Evolutionary conservation across 148 eudicot genomes (phyloP).

Genomic region (Amaranthus hypochondriacus): DNA sequence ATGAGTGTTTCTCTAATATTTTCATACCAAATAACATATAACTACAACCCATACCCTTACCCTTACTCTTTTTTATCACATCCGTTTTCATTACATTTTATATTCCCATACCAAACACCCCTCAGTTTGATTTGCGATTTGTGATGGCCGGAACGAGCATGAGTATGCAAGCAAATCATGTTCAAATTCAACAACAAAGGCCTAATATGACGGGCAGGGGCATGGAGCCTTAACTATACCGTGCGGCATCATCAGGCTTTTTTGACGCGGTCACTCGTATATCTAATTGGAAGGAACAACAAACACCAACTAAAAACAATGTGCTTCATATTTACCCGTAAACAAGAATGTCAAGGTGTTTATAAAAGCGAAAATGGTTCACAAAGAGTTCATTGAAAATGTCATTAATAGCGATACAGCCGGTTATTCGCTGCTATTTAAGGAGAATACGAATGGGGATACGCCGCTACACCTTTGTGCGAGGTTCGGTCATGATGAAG

Average conservation of each 20-base stretch:
- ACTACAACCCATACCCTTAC: too few species aligned
- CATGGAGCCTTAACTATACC: conserved; percentile 4
- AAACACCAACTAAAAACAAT: conserved; percentile 4
- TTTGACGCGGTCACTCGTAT: not conserved
- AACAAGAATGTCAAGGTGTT: not conserved
- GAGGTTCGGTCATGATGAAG: not conserved
- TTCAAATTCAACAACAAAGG: too few species aligned
- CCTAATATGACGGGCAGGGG: not conserved
- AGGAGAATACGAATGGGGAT: conserved; percentile 4
- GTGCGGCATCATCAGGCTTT: conserved; percentile 9
- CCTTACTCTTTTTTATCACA: too few species aligned
- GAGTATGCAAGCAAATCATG: too few species aligned
- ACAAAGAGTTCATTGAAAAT: not conserved
- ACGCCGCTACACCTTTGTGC: conserved; percentile 18
- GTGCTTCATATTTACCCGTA: conserved; percentile 3
- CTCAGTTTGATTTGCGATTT: too few species aligned
- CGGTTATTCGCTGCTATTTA: not conserved
- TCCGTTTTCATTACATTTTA: too few species aligned
- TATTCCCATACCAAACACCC: too few species aligned
- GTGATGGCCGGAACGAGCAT: too few species aligned
- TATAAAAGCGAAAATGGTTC: not conserved
- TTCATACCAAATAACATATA: too few species aligned
- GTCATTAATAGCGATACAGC: not conserved
- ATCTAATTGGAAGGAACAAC: not conserved
- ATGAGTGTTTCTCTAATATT: too few species aligned